A percentile compares a stretch with the other conserved stretches of the same genome.
Conservation (phyloP, 345 rosid genomes). For the Erucastrum elatum region DNA sequence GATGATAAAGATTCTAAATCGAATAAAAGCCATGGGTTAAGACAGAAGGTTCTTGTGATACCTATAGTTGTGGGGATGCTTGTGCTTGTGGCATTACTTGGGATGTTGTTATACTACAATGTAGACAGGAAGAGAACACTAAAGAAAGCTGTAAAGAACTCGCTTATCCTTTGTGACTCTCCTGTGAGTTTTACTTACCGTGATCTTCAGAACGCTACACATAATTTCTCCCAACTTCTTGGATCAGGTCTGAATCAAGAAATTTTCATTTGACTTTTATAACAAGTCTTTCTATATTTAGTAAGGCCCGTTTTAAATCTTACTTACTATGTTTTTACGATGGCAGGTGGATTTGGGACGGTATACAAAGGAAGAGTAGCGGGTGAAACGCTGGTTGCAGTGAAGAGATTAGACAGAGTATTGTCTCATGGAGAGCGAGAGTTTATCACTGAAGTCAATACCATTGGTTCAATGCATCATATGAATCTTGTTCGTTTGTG, state of each 20-base stretch:
- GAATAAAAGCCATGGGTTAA: constrained; percentile 21
- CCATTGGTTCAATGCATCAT: constrained; percentile 91
- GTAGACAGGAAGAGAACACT: constrained; percentile 55
- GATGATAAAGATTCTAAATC: constrained; percentile 16
- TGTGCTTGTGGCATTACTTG: constrained; percentile 60
- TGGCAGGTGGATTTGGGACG: constrained; percentile 75
- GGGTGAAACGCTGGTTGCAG: constrained; percentile 53
- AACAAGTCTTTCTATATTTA: neutral
- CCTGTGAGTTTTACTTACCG: constrained; percentile 74
- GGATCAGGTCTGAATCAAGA: constrained; percentile 61
- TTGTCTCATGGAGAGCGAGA: constrained; percentile 73
- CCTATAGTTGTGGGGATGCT: constrained; percentile 69
- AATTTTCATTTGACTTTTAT: neutral
- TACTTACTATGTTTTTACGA: neutral
- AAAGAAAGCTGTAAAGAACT: constrained; percentile 53
- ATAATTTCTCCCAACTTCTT: constrained; percentile 67
- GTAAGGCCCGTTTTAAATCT: neutral
- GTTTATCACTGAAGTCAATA: constrained; percentile 78
- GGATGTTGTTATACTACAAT: constrained; percentile 63
- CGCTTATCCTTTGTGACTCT: constrained; percentile 59
- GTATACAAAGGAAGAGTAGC: constrained; percentile 67
- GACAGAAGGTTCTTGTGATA: constrained; percentile 51
- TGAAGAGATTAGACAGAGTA: constrained; percentile 65
- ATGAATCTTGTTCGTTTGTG: constrained; percentile 72
- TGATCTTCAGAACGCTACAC: constrained; percentile 62